phyloP scores from a whole-genome alignment of 768 basidiomycete genomes.

The Russula lepida region DNA sequence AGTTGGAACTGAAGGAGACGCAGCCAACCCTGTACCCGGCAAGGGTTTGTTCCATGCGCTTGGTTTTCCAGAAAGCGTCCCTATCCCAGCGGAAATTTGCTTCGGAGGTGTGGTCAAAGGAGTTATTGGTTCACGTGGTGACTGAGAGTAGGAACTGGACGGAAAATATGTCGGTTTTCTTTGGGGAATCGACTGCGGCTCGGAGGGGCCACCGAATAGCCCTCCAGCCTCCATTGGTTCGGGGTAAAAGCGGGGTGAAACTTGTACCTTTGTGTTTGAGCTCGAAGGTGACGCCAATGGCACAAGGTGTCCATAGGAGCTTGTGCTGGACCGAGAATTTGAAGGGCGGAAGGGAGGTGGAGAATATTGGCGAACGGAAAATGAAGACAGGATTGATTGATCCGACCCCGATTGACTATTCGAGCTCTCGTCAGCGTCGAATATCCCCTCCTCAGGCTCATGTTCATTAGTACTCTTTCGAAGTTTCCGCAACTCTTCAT shows the following conservation, averaged over 20 bases:
- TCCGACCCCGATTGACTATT: conserved; percentile 6
- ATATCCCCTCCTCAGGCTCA: conserved; percentile 43
- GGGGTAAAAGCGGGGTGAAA: conserved; percentile 38
- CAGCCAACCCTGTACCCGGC: conserved; percentile 20
- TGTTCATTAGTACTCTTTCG: neutral
- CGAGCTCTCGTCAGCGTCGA: conserved; percentile 37
- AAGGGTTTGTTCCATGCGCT: conserved; percentile 30
- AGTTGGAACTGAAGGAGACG: neutral
- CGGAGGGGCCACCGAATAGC: conserved; percentile 13
- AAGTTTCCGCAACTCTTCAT: conserved; percentile 45
- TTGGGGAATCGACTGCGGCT: conserved; percentile 24
- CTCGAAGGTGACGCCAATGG: conserved; percentile 24
- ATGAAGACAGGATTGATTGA: conserved; percentile 11
- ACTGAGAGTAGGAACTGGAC: neutral
- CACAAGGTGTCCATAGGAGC: conserved; percentile 11
- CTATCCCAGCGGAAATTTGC: conserved; percentile 16
- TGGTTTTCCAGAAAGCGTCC: conserved; percentile 24
- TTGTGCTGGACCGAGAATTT: conserved; percentile 21
- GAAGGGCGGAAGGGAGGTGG: conserved; percentile 22
- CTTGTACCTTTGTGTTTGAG: conserved; percentile 47
- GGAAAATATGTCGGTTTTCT: conserved; percentile 14
- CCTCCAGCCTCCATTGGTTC: conserved; percentile 51
- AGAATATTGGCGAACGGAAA: neutral
- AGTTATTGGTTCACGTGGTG: conserved; percentile 19
- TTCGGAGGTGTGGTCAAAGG: conserved; percentile 18